Base-by-base conservation (phyloP, 331 rosid species). In the Acacia pycnantha region DNA sequence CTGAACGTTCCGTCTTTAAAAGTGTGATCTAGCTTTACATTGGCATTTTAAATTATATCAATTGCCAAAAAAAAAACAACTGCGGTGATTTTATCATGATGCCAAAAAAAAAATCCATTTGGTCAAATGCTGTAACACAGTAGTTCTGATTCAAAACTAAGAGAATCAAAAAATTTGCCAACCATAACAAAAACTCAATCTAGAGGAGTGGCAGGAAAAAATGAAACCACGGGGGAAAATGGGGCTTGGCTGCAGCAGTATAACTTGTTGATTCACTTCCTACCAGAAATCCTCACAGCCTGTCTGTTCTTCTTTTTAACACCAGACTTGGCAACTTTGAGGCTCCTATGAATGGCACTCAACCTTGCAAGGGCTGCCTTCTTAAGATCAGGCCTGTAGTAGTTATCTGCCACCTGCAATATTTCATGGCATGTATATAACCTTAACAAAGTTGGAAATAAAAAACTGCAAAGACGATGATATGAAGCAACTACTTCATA, bases 281-380 rank as follows among this genome's bases (percentile, higher is more conserved):
- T 86, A 61, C 86, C 91, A 78, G 8, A 41, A 56, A 79, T 58
- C 84, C 54, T 92, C 79, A 83, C 83, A 12, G 84, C 94, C 80
- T 93, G 98, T 74, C 98, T 92, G 89, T 94, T 93, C 87, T 94
- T 96, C 94, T 94, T 96, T 93, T 93, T 93, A 19, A 77, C 94
- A 72, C 99, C 98, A 44, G 99, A 96, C 88, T 96, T 96, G 4
- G 97, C 86, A 65, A 96, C 94, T 85, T 77, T 96, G 31, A 96
- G 97, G 94, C 99, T 96, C 85, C 89, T 88, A 77, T 89, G 84
- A 35, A 96, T 91, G 48, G 83, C 97, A 62, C 97, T 93, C 90
- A 96, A 86, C 92, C 98, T 90, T 66, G 99, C 92, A 26, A 93
- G 90, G 44, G 97, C 95, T 1, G 97, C 99, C 75, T 90, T 88